A percentile compares a stretch with the other conserved stretches of the same genome.
Conservation (phyloP, 2,329 filamentous ascomycete genomes). For the Corynespora cassiicola region DNA sequence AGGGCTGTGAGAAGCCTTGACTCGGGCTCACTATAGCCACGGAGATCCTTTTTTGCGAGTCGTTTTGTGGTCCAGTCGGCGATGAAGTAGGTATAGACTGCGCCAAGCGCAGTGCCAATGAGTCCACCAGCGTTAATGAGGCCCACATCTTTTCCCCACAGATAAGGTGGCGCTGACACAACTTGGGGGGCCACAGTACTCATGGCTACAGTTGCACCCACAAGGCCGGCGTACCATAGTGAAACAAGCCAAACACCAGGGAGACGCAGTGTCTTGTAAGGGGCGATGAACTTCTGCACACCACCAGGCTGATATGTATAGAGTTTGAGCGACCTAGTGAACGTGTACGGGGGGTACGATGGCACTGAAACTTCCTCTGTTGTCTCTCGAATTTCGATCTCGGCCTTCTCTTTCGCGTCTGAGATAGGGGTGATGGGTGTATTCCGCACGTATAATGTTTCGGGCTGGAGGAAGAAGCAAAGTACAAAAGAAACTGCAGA, state of each 20-base stretch:
- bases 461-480: slow-evolving; percentile 46
- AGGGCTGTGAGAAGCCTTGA: slow-evolving; percentile 47
- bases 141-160: slow-evolving; percentile 49
- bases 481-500: slow-evolving; percentile 37
- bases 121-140: slow-evolving; percentile 48
- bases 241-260: slow-evolving; percentile 52
- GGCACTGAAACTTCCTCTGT: slow-evolving; percentile 23
- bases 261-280: slow-evolving; percentile 45
- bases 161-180: slow-evolving; percentile 47
- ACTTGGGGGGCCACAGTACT: slow-evolving; percentile 46
- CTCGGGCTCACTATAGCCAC: slow-evolving; percentile 50
- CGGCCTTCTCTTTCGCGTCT: slow-evolving; percentile 18
- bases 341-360: slow-evolving; percentile 37
- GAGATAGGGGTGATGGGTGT: slow-evolving; percentile 16
- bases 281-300: slow-evolving; percentile 42
- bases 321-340: slow-evolving; percentile 44
- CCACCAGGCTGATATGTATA: slow-evolving; percentile 44
- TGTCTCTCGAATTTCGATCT: slow-evolving; percentile 15
- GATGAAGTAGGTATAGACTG: slow-evolving; percentile 44
- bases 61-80: slow-evolving; percentile 47
- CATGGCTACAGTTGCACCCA: slow-evolving; percentile 49
- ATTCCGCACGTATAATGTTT: slow-evolving; percentile 48
- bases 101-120: slow-evolving; percentile 44
- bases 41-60: slow-evolving; percentile 39
- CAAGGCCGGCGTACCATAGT: slow-evolving; percentile 50